These are phyloP conservation scores for Lecanicillium sp. DNA, from an alignment of 2,329 filamentous ascomycete species.

Conservation along the genomic window DNA sequence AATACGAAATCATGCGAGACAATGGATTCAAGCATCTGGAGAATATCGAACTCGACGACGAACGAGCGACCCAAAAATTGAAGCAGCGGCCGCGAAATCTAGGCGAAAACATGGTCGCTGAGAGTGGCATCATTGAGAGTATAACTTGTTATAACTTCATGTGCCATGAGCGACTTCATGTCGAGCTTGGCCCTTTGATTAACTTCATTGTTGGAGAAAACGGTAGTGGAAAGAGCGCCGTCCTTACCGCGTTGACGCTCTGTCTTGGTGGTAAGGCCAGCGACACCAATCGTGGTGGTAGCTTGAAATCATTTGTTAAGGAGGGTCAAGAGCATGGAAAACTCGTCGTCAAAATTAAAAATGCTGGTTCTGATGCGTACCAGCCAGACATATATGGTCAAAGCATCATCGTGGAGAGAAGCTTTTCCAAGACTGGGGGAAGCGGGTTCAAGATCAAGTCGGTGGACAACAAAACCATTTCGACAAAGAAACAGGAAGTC, in stretches of 20 bases:
- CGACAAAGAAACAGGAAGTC: conserved; percentile 77
- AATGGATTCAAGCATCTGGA: conserved; percentile 52
- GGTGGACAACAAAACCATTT: conserved; percentile 62
- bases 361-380: conserved; percentile 78
- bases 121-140: conserved; percentile 81
- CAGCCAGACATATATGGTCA: conserved; percentile 76
- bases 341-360: conserved; percentile 83
- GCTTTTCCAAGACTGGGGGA: conserved; percentile 68
- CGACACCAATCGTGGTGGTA: conserved; percentile 85
- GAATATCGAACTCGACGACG: conserved; percentile 53
- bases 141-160: conserved; percentile 92
- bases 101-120: conserved; percentile 67
- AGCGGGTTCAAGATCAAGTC: conserved; percentile 87
- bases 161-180: conserved; percentile 80
- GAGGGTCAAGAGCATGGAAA: conserved; percentile 72
- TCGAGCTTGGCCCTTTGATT: conserved; percentile 85
- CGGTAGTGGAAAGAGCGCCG: conserved; percentile 94
- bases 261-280: conserved; percentile 94
- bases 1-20: conserved; percentile 58
- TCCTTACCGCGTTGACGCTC: conserved; percentile 85
- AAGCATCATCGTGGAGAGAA: conserved; percentile 83
- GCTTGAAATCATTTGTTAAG: conserved; percentile 85
- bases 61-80: conserved; percentile 59
- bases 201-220: conserved; percentile 99
- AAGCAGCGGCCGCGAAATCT: conserved; percentile 42